Evolutionary conservation across 2,329 filamentous ascomycete species (phyloP), one percentile per base, ranked within the genome.

Genomic region (Ophioceras dolichostomum): DNA sequence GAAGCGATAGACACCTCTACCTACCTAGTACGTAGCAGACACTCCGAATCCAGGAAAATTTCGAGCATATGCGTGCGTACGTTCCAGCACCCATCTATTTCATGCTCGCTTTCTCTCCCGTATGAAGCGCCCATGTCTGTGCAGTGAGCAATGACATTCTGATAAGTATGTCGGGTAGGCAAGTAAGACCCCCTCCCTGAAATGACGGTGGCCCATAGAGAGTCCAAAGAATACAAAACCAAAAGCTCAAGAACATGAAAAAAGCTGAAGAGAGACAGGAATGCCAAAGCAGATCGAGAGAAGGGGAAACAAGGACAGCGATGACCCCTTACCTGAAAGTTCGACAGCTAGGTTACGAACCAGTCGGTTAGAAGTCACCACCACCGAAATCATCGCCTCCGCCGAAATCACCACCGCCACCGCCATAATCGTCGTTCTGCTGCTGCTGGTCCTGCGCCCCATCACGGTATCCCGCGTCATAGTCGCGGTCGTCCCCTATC

Each of bases 401-500:
- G n/a, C n/a, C 47, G 40, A 49, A 52, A 34, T 54, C 57, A 10
- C 50, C 60, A 17, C 53, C 59, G 32, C 46, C 54, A 21, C 52
- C 55, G 43, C 53, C 54, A 41, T 50, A 51, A 36, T 53, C 52
- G 35, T 26, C 22, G 22, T 12, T 12, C 22, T 45, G n/a, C n/a
- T n/a, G n/a, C n/a, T n/a, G n/a, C n/a, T n/a, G n/a, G n/a, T n/a
- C 49, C 17, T 50, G 51, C 37, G 50, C 49, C 13, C 46, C 59
- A 36, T 57, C 35, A 8, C 31, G 35, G 41, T 69, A 64, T 4
- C 67, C 69, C 14, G 73, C 54, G 16, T 69, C 47, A 47, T 76
- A 79, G 21, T 79, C 60, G 45, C 83, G 58, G 33, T 69, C 54
- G 42, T 79, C 73, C 39, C 82, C 61, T 36, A 88, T 66, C 1